A percentile compares a stretch with the other conserved stretches of the same genome.
These are phyloP conservation scores for Paradendryphiella salina DNA, from an alignment of 2,329 filamentous ascomycete genomes.

Conservation along the genomic window DNA sequence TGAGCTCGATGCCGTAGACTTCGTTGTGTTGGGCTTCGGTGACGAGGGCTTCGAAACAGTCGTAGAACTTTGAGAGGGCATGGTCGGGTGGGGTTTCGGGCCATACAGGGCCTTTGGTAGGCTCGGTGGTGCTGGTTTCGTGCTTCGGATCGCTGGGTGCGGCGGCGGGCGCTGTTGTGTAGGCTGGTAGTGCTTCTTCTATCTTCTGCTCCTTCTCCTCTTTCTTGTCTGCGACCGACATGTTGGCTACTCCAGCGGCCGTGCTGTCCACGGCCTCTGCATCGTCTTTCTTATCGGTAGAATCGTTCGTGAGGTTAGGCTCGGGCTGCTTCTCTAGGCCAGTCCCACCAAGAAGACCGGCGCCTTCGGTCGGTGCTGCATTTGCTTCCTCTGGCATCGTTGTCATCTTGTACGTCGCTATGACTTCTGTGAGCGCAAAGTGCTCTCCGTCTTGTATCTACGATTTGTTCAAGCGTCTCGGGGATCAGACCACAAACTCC, in stretches of 20 bases:
- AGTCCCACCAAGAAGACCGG: constrained; percentile 11
- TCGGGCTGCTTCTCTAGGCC: constrained; percentile 24
- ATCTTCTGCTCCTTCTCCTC: constrained; percentile 9
- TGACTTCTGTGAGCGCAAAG: neutral
- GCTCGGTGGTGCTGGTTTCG: constrained; percentile 4
- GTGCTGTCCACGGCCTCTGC: constrained; percentile 21
- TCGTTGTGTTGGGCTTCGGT: constrained; percentile 66
- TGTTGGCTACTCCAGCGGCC: constrained; percentile 20
- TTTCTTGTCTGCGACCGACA: constrained; percentile 24
- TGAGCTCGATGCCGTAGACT: constrained; percentile 82
- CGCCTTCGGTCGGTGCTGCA: constrained; percentile 19
- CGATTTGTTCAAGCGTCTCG: constrained; percentile 9
- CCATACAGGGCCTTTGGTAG: constrained; percentile 35
- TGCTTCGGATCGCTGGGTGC: constrained; percentile 7
- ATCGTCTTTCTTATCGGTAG: constrained; percentile 22
- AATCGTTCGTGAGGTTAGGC: constrained; percentile 14
- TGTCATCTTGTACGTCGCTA: constrained; percentile 19
- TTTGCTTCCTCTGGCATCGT: constrained; percentile 22
- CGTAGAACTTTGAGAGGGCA: constrained; percentile 60
- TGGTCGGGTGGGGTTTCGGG: constrained; percentile 45
- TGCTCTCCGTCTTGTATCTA: constrained; percentile 6
- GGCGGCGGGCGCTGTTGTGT: neutral
- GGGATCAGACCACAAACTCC: constrained; percentile 18
- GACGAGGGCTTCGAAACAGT: constrained; percentile 62
- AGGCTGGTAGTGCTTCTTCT: neutral